phyloP scores from a whole-genome alignment of 306 rosid genomes.

The Cicer arietinum region DNA sequence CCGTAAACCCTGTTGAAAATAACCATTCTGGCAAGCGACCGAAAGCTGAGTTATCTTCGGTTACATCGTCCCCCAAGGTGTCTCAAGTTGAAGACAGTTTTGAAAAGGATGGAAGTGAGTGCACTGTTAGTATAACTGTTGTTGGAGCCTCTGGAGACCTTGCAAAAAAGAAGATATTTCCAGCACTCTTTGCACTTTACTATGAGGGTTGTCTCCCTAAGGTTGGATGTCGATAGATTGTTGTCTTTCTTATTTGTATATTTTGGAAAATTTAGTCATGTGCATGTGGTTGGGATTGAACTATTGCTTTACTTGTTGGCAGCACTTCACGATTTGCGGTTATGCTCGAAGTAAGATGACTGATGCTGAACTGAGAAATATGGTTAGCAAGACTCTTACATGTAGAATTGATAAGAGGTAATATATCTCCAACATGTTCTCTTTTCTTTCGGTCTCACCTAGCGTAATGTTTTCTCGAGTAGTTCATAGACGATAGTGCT shows the following conservation, averaged over 20 bases:
- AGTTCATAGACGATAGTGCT: neutral
- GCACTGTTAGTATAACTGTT: slow-evolving; percentile 78
- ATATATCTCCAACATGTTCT: neutral
- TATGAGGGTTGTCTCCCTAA: slow-evolving; percentile 88
- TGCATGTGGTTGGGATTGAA: slow-evolving; percentile 14
- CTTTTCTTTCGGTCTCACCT: slow-evolving; percentile 25
- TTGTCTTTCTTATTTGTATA: neutral
- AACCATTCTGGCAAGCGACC: slow-evolving; percentile 51
- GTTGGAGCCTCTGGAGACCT: slow-evolving; percentile 98
- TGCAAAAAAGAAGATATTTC: slow-evolving; percentile 94
- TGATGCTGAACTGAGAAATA: slow-evolving; percentile 76
- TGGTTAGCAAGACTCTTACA: slow-evolving; percentile 94
- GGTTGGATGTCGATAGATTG: slow-evolving; percentile 48
- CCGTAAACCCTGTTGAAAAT: slow-evolving; percentile 52
- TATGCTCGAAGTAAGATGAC: slow-evolving; percentile 96
- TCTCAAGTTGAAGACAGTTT: slow-evolving; percentile 37
- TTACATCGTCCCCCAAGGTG: slow-evolving; percentile 46
- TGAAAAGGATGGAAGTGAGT: slow-evolving; percentile 51
- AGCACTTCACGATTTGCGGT: slow-evolving; percentile 84
- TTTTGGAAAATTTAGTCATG: slow-evolving; percentile 32
- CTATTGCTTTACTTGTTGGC: slow-evolving; percentile 36
- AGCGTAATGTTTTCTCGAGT: neutral
- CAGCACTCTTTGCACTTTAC: slow-evolving; percentile 90
- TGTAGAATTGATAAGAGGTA: slow-evolving; percentile 93
- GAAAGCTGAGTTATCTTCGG: slow-evolving; percentile 51